Percentiles rank a stretch among this genome's conserved stretches.
Evolutionary conservation across 805 yeast genomes (phyloP).

Genomic region (Yamadazyma laniorum): DNA sequence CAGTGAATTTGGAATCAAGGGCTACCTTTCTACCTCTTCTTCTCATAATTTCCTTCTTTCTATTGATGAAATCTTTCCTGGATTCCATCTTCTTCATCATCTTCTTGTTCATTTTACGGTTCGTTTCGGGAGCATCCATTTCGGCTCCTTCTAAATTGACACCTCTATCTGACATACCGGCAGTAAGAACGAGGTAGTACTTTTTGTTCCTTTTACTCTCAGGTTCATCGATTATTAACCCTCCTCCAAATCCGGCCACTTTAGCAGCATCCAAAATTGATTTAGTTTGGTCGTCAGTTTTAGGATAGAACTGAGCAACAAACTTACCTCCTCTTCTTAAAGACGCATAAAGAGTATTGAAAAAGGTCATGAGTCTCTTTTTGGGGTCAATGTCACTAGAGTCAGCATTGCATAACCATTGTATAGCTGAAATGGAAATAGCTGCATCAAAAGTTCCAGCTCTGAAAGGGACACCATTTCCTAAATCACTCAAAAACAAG

Average conservation of each 20-base stretch:
- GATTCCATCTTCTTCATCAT: constrained; percentile 61
- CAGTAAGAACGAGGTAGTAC: constrained; percentile 84
- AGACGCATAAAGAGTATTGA: constrained; percentile 82
- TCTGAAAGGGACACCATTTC: constrained; percentile 90
- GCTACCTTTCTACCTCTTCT: constrained; percentile 91
- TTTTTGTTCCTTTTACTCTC: constrained; percentile 90
- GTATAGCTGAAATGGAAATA: constrained; percentile 90
- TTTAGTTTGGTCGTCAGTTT: constrained; percentile 80
- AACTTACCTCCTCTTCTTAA: constrained; percentile 94
- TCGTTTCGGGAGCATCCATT: constrained; percentile 62
- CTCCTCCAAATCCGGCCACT: constrained; percentile 94
- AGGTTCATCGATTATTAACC: constrained; percentile 89
- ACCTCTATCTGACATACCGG: constrained; percentile 74
- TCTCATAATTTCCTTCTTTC: constrained; percentile 92
- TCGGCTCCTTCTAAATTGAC: constrained; percentile 78
- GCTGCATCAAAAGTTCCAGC: constrained; percentile 98
- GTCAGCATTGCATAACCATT: constrained; percentile 98
- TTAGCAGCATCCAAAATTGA: constrained; percentile 81
- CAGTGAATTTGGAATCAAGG: constrained; percentile 86
- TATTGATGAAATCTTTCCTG: constrained; percentile 72
- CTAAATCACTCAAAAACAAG: constrained; percentile 86
- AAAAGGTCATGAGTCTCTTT: constrained; percentile 73
- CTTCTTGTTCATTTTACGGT: constrained; percentile 44
- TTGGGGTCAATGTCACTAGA: constrained; percentile 78
- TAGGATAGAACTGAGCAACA: constrained; percentile 95